Conservation (phyloP, 169 alveolate species). For the Plasmodium chabaudi region DNA sequence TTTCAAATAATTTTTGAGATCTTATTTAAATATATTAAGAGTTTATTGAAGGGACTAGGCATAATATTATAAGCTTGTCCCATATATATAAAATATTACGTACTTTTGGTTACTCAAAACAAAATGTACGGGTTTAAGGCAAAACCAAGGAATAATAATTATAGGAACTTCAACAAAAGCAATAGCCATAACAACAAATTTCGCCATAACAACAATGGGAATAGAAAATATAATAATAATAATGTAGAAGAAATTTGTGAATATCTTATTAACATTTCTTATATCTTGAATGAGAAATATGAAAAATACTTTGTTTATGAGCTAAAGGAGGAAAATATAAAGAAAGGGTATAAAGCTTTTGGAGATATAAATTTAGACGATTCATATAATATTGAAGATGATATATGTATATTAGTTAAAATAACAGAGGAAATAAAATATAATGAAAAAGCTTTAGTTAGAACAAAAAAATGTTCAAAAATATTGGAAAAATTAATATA, state of each 20-base stretch:
- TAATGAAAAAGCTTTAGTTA: constrained; percentile 27
- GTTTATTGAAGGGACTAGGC: too few relatives aligned
- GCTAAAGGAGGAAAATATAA: constrained; percentile 68
- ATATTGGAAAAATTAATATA: constrained; percentile 61
- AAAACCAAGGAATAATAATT: constrained; percentile 5
- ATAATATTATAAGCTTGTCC: too few relatives aligned
- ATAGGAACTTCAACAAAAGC: constrained; percentile 15
- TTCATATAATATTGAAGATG: constrained; percentile 58
- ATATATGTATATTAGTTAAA: constrained; percentile 55
- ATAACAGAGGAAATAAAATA: constrained; percentile 53
- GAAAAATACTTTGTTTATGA: constrained; percentile 71
- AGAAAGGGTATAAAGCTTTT: constrained; percentile 47
- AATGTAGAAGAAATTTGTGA: constrained; percentile 34
- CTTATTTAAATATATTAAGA: too few relatives aligned
- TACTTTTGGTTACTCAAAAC: neutral
- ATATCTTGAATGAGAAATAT: constrained; percentile 73
- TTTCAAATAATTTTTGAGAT: too few relatives aligned
- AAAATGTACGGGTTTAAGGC: constrained; percentile 70
- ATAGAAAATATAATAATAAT: neutral
- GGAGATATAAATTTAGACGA: constrained; percentile 20
- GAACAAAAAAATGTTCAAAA: constrained; percentile 36
- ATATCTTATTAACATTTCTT: constrained; percentile 52
- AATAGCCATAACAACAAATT: neutral
- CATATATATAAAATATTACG: too few relatives aligned
- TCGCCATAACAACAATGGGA: neutral